A percentile compares a stretch with the other conserved stretches of the same genome.
Evolutionary conservation across 352 stramenopile species (phyloP).

Genomic region (Globisporangium parvum): DNA sequence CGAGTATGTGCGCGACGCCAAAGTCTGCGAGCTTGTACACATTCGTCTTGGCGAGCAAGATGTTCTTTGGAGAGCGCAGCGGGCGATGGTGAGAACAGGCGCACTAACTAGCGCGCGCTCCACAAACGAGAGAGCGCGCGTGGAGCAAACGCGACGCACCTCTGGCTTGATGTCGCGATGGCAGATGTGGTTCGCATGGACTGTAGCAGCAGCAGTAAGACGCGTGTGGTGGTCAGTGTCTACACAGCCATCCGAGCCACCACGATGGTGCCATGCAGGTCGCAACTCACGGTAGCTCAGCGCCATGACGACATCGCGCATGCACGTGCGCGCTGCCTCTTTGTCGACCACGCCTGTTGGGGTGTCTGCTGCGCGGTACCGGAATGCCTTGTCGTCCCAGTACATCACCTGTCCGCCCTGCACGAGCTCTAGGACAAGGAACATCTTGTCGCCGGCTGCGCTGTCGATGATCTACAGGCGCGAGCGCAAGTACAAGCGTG

Average conservation of each 20-base stretch:
- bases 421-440: conserved; percentile 80
- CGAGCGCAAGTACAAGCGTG: neutral
- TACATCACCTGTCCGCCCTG: conserved; percentile 78
- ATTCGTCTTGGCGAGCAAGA: conserved; percentile 45
- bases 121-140: conserved; percentile 1
- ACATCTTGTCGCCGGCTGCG: conserved; percentile 66
- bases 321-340: conserved; percentile 46
- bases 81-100: neutral
- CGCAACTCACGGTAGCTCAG: conserved; percentile 62
- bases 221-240: too few species aligned
- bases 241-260: neutral
- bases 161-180: conserved; percentile 83
- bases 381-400: conserved; percentile 70
- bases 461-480: conserved; percentile 74
- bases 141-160: conserved; percentile 4
- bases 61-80: conserved; percentile 28
- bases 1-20: conserved; percentile 63
- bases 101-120: too few species aligned
- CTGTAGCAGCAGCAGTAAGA: conserved; percentile 20
- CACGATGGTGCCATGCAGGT: neutral
- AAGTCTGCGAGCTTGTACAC: conserved; percentile 81
- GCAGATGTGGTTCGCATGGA: conserved; percentile 77
- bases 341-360: conserved; percentile 24
- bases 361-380: conserved; percentile 34
- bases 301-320: conserved; percentile 69